phyloP scores from a whole-genome alignment of 495 filamentous ascomycete genomes.

The Penicillium pancosmium region DNA sequence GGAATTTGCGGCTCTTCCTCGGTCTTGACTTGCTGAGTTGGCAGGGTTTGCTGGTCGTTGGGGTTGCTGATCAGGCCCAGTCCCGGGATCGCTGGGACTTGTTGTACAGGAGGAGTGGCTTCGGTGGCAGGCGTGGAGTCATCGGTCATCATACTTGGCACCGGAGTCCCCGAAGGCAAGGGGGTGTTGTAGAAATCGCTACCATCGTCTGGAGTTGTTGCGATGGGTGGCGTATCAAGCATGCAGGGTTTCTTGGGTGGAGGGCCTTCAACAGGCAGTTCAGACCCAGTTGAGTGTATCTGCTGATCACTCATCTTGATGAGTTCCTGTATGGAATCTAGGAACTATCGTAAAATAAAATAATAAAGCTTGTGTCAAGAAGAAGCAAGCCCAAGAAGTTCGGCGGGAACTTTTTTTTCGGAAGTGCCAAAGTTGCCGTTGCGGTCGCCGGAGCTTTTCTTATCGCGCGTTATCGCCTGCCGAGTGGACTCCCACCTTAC shows the following conservation, averaged over 20 bases:
- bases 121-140: constrained; percentile 13
- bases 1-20: constrained; percentile 8
- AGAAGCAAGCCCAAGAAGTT: background rate
- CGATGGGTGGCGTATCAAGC: constrained; percentile 40
- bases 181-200: constrained; percentile 51
- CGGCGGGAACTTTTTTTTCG: constrained; percentile 32
- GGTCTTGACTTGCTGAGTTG: constrained; percentile 10
- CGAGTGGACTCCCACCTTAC: no score
- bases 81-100: constrained; percentile 39
- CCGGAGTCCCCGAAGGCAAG: constrained; percentile 31
- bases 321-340: constrained; percentile 8
- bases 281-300: constrained; percentile 12
- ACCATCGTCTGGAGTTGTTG: constrained; percentile 40
- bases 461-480: constrained; percentile 38
- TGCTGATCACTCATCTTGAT: constrained; percentile 49
- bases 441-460: constrained; percentile 32
- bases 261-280: constrained; percentile 23
- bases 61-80: constrained; percentile 40
- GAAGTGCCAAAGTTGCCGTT: constrained; percentile 38
- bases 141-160: constrained; percentile 6
- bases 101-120: constrained; percentile 13
- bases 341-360: constrained; percentile 17
- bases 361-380: constrained; percentile 22
- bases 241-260: constrained; percentile 27
- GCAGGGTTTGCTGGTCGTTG: constrained; percentile 20